Evolutionary conservation across 768 basidiomycete genomes (phyloP).

Genomic region (Mycena olivaceomarginata): DNA sequence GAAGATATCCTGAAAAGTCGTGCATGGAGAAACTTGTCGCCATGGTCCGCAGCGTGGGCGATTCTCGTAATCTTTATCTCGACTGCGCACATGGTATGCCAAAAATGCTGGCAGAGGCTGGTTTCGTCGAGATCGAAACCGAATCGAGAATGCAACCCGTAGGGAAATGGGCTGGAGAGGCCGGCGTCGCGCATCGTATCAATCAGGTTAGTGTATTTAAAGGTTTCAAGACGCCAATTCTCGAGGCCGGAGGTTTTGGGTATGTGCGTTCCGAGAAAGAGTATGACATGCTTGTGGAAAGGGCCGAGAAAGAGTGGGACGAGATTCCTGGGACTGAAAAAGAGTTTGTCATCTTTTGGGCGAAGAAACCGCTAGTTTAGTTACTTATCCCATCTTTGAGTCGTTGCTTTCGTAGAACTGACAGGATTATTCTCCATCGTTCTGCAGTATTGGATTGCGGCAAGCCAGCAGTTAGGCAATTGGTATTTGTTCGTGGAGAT

Average conservation of each 20-base stretch:
- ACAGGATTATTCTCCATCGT: neutral
- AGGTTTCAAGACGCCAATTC: neutral
- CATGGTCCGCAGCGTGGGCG: neutral
- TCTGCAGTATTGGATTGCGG: too few species aligned
- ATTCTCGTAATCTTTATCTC: neutral
- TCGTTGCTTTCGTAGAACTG: neutral
- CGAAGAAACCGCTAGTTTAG: conserved; percentile 1
- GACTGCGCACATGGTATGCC: conserved; percentile 2
- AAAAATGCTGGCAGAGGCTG: conserved; percentile 2
- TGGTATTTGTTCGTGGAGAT: too few species aligned
- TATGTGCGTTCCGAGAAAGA: neutral
- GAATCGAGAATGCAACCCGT: conserved; percentile 4
- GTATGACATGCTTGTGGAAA: conserved; percentile 1
- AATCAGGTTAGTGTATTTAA: conserved; percentile 8
- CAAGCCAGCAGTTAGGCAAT: too few species aligned
- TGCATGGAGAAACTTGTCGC: conserved; percentile 1
- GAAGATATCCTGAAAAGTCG: conserved; percentile 2
- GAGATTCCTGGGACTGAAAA: conserved; percentile 7
- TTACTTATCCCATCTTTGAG: too few species aligned
- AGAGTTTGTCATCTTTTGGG: neutral
- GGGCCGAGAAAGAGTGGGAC: neutral
- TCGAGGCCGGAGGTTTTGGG: neutral
- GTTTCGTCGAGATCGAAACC: conserved; percentile 5
- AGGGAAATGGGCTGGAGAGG: conserved; percentile 5
- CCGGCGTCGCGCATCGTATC: neutral